Conservation (phyloP, 768 basidiomycete genomes). For the Lentinula edodes region DNA sequence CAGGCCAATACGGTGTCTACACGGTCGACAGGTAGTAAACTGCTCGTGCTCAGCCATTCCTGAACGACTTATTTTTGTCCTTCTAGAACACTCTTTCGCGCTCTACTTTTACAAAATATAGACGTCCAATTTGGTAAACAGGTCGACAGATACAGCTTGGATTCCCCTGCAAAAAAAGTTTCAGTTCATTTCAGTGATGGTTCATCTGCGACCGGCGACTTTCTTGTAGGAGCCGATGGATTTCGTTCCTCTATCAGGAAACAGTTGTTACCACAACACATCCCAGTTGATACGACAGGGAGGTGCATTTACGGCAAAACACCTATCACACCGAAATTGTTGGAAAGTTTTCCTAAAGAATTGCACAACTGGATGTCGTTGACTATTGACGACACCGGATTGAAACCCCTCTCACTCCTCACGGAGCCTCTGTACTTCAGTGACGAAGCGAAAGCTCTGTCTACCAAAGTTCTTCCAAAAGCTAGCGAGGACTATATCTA, state of each 20-base stretch:
- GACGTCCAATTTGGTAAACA: constrained; percentile 3
- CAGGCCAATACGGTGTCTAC: background rate
- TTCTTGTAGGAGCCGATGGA: constrained; percentile 1
- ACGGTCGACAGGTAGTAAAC: constrained; percentile 3
- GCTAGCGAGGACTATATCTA: constrained; percentile 1
- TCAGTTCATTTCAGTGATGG: constrained; percentile 1
- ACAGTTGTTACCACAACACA: background rate
- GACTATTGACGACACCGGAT: background rate
- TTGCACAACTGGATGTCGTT: background rate
- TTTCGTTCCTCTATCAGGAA: background rate
- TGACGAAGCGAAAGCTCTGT: background rate
- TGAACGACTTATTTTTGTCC: background rate
- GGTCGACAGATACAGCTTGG: background rate
- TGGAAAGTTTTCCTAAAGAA: background rate
- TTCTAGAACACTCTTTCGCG: constrained; percentile 2
- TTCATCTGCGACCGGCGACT: background rate
- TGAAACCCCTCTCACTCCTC: background rate
- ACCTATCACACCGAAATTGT: background rate
- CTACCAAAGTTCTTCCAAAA: background rate
- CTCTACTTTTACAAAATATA: constrained; percentile 1
- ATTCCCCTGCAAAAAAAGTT: background rate
- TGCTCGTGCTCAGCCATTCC: background rate
- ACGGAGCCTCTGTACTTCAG: background rate
- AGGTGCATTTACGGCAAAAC: constrained; percentile 1
- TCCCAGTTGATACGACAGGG: background rate